Evolutionary conservation across 108 stramenopile genomes (phyloP).

Genomic region (Conticribra guillardii): DNA sequence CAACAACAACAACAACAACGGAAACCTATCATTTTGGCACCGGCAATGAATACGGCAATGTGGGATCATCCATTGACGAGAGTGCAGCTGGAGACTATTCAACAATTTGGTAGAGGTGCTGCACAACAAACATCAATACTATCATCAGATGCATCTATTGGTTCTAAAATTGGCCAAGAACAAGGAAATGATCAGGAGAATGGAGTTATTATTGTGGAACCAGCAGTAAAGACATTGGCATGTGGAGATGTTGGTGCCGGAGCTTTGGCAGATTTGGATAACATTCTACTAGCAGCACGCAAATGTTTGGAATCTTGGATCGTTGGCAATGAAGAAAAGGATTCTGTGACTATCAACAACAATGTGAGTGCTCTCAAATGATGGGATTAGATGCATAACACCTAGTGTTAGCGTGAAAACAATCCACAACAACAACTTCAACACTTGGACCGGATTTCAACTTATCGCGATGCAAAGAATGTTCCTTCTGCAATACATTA

Average conservation of each 20-base stretch:
- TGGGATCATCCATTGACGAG: constrained; percentile 90
- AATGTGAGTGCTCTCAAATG: constrained; percentile 35
- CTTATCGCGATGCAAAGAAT: too few species aligned
- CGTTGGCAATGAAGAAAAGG: background rate
- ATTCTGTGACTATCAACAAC: background rate
- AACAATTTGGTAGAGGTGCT: constrained; percentile 54
- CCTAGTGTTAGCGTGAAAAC: too few species aligned
- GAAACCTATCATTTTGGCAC: constrained; percentile 88
- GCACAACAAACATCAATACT: too few species aligned
- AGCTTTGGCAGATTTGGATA: constrained; percentile 77
- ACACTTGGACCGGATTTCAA: too few species aligned
- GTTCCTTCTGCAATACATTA: too few species aligned
- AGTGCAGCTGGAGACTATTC: constrained; percentile 62
- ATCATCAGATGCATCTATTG: too few species aligned
- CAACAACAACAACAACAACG: too few species aligned
- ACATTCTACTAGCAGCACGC: constrained; percentile 55
- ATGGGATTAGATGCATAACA: too few species aligned
- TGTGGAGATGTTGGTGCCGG: constrained; percentile 91
- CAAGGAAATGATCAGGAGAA: background rate
- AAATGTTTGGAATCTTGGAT: constrained; percentile 13
- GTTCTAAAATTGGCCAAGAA: too few species aligned
- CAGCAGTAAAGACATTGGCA: constrained; percentile 75
- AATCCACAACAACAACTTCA: too few species aligned
- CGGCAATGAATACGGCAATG: constrained; percentile 97
- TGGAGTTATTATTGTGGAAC: constrained; percentile 56